Evolutionary conservation across 2,329 filamentous ascomycete genomes (phyloP), one percentile per base, ranked within the genome.

Genomic region (Ophiocordyceps camponoti-saundersi): DNA sequence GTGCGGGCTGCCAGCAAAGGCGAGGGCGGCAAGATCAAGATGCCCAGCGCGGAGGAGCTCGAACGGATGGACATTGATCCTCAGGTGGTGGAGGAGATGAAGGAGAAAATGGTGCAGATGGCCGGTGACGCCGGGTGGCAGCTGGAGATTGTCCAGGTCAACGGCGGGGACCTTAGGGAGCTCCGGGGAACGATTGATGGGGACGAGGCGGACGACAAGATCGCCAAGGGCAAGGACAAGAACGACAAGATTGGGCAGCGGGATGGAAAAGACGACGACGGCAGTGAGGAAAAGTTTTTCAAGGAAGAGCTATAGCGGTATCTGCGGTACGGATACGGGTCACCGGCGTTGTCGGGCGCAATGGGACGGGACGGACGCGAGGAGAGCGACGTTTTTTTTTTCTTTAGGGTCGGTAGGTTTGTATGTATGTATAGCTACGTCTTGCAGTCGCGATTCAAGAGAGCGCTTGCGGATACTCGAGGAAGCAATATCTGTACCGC

Each of bases 41-140:
- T 74, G 36, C 63, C 87, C 46, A 75, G 72, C 5, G 72, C 78
- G 26, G 77, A 81, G 34, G 79, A 89, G 51, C 67, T 93, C 36
- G 75, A 79, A 56, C 74, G 77, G 55, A 65, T 85, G 42, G 77
- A 82, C 15, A 67, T 90, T 29, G 74, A 80, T 47, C 74, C 75
- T 0, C 72, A 80, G 44, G 71, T 80, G 42, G 70, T 94, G 3
- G 79, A 89, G 54, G 70, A 79, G 43, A 68, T 94, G 58, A 75
- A 75, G 55, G 72, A 79, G 51, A 70, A 85, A 57, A 63, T 94
- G 48, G 72, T 84, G 58, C 73, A 78, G 55, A 58, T 84, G 40
- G 85, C 85, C 0, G 75, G 79, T 3, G 78, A 81, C 8, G 75
- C 79, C 52, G 78, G 79, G 16, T 95, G 88, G 87, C 83, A 80